Base-by-base conservation (phyloP, 768 basidiomycete genomes). In the Imleria badia region DNA sequence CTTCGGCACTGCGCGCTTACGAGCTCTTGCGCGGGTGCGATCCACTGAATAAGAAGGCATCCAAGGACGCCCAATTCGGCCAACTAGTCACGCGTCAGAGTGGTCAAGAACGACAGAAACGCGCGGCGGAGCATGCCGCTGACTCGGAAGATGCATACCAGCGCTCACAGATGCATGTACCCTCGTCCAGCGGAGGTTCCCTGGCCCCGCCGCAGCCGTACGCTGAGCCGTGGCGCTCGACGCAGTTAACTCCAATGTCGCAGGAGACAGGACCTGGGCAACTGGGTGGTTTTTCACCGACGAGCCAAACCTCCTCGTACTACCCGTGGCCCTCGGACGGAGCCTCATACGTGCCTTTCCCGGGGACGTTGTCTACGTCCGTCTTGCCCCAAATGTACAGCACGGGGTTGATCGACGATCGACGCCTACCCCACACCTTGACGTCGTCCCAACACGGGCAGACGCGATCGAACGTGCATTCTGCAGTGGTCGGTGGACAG, bases 381-480 rank as follows among this genome's bases (percentile, higher is more conserved):
- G 86, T 87, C 23, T 77, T 90, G 40, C 86, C 88, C 0, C 87
- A 88, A 58, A 73, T 85, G 61, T 90, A 88, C 65, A 89, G 86
- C 70, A 87, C 87, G 5, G 87, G 87, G 0, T 71, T 89, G 44
- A 76, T 81, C 3, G 84, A 84, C 56, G 81, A 81, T 38, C 74
- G 77, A 35, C 75, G 76, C 11, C 48, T 45, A 17, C 55, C 51
- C 0, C 55, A 56, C 2, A 35, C 33, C 3, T 26, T 60, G 54
- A 33, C 60, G n/a, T 38, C 65, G 26, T 56, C 58, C 1, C 65
- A 60, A 30, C 66, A 61, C 7, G 59, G 51, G 31, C 61, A 60
- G 3, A 10, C 51, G 20, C 64, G 68, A 48, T 26, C 55, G 30
- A 54, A 48, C 17, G 58, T 55, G 4, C 59, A 69, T 41, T 44